Evolutionary conservation across 768 basidiomycete species (phyloP).

Genomic region (Vishniacozyma victoriae): DNA sequence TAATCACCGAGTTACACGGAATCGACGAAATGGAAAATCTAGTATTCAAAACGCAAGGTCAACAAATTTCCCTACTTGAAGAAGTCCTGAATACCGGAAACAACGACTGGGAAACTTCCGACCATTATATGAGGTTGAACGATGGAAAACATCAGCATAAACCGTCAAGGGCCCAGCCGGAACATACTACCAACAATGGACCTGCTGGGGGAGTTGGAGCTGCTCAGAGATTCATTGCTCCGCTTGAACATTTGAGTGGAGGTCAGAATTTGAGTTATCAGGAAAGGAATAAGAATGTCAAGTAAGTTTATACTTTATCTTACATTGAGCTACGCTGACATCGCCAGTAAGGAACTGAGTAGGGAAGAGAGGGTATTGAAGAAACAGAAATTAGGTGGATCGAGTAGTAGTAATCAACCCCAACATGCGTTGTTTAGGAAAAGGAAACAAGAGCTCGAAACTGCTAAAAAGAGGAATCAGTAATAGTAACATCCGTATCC

Average conservation of each 20-base stretch:
- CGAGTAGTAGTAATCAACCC: constrained; percentile 1
- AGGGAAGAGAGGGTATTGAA: constrained; percentile 34
- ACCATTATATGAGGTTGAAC: constrained; percentile 39
- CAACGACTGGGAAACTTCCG: constrained; percentile 51
- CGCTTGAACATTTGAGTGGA: constrained; percentile 43
- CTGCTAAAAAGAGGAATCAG: constrained; percentile 10
- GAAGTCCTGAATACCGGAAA: constrained; percentile 87
- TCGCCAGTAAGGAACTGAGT: constrained; percentile 32
- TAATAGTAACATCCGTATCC: no score
- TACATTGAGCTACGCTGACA: neutral
- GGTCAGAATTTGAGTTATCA: constrained; percentile 47
- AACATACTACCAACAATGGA: neutral
- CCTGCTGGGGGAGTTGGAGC: constrained; percentile 17
- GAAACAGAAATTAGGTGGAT: constrained; percentile 5
- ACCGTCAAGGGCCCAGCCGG: constrained; percentile 13
- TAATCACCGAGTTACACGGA: constrained; percentile 95
- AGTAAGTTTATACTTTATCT: constrained; percentile 34
- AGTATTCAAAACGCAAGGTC: constrained; percentile 82
- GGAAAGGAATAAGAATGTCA: constrained; percentile 46
- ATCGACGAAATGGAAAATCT: constrained; percentile 76
- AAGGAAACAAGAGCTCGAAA: constrained; percentile 16
- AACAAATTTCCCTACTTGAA: constrained; percentile 94
- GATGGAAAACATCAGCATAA: constrained; percentile 30
- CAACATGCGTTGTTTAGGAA: constrained; percentile 25
- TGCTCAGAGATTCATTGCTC: constrained; percentile 42